Conservation (phyloP, 2,329 filamentous ascomycete species). For the Boeremia exigua region DNA sequence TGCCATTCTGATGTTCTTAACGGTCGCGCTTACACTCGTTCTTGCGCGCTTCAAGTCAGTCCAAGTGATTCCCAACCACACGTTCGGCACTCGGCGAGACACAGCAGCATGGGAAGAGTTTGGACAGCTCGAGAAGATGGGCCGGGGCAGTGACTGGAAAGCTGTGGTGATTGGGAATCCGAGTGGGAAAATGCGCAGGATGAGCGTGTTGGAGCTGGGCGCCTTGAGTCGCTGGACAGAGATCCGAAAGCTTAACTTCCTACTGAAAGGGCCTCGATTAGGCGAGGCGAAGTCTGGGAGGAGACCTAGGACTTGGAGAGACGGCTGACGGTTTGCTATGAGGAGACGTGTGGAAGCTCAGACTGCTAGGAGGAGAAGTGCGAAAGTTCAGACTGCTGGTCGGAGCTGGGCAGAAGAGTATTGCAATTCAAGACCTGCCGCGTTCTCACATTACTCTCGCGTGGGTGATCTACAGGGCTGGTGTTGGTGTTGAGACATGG, state of each 20-base stretch:
- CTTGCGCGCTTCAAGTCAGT: constrained; percentile 70
- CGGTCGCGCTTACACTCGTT: constrained; percentile 65
- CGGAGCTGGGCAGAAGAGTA: too few relatives aligned
- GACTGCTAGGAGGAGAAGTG: background rate
- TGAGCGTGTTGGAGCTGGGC: constrained; percentile 75
- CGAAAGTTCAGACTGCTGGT: background rate
- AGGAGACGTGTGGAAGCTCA: background rate
- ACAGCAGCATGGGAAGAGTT: constrained; percentile 42
- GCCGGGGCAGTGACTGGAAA: constrained; percentile 63
- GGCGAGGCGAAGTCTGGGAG: constrained; percentile 21
- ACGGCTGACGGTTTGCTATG: constrained; percentile 4
- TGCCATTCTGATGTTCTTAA: constrained; percentile 69
- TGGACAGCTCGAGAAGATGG: constrained; percentile 51
- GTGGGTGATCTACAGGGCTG: too few relatives aligned
- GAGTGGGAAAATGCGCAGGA: constrained; percentile 69
- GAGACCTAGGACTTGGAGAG: constrained; percentile 7
- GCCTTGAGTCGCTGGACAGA: constrained; percentile 74
- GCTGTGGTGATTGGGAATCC: constrained; percentile 76
- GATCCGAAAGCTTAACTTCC: constrained; percentile 61
- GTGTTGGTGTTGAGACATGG: background rate
- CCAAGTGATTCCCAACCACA: constrained; percentile 70
- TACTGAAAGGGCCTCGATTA: constrained; percentile 33
- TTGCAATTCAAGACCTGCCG: too few relatives aligned
- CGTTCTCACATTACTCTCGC: too few relatives aligned
- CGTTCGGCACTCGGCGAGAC: constrained; percentile 48